Evolutionary conservation across 2,329 filamentous ascomycete species (phyloP).

Genomic region (Pezicula carpinea): DNA sequence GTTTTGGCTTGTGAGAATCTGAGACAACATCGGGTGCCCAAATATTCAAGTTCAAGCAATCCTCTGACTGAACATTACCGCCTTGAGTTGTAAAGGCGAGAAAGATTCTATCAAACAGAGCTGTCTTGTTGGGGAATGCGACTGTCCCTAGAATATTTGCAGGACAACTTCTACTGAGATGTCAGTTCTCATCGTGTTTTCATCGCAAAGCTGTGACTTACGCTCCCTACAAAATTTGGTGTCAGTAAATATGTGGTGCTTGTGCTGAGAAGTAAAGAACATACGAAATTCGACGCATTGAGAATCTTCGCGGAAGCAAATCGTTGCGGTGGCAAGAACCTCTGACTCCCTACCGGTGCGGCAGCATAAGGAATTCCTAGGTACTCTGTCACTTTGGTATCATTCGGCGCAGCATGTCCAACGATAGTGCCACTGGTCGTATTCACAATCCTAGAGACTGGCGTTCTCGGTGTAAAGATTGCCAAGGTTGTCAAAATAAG

Average conservation of each 20-base stretch:
- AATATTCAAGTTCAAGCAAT: conserved; percentile 30
- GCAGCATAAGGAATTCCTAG: conserved; percentile 7
- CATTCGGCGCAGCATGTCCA: conserved; percentile 3
- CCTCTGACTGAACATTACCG: conserved; percentile 18
- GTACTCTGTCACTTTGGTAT: conserved; percentile 5
- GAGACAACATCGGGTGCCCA: conserved; percentile 16
- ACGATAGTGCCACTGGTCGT: conserved; percentile 5
- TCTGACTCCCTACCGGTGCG: conserved; percentile 3
- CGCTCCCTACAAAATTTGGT: background rate
- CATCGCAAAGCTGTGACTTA: background rate
- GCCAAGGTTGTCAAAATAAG: background rate
- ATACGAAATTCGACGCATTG: conserved; percentile 5
- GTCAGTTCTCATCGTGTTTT: background rate
- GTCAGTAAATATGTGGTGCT: background rate
- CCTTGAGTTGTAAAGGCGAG: conserved; percentile 7
- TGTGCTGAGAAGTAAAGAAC: background rate
- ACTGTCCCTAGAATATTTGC: conserved; percentile 4
- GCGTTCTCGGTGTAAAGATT: background rate
- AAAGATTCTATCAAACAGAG: conserved; percentile 7
- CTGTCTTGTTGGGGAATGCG: conserved; percentile 9
- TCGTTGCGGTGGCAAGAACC: conserved; percentile 4
- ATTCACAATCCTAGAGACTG: background rate
- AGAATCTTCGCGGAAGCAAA: background rate
- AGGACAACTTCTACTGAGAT: conserved; percentile 3
- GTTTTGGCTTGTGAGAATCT: conserved; percentile 5